Evolutionary conservation across 306 rosid genomes (phyloP), one percentile per base, ranked within the genome.

Genomic region (Astragalus glycyphyllos): DNA sequence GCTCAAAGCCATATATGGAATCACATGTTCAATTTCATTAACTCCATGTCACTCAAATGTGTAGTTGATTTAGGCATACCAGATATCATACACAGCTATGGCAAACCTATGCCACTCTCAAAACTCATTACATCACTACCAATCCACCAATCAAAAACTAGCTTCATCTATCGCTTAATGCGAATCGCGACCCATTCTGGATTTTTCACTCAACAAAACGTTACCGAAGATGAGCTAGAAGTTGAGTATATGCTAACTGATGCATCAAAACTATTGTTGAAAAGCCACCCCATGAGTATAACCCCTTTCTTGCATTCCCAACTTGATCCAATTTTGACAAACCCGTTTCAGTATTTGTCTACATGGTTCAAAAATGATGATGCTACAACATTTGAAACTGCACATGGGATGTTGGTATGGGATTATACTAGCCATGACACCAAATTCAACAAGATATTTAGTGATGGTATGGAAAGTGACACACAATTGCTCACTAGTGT

Each of bases 21-120:
- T 53, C 78, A 73, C 1, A 63, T 73, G 4, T 73, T 63, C 9
- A 73, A 38, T 7, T 73, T 63, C 65, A 51, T 73, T 31, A 63
- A 63, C 42, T 51, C 78, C 0, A 63, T 73, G 78, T 63, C 57
- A 15, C 72, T 73, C 15, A 73, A 73, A 73, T 73, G 78, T 26
- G 13, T 12, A 4, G 65, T 73, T 40, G 72, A 73, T 0, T 63
- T 73, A 42, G 72, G 65, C 7, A 73, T 73, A 73, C 40, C 72
- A 6, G 65, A 73, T 63, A 14, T 53, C 3, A 73, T 73, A 13
- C 65, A 73, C 62, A 73, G 63, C 7, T 42, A 73, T 63, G 78
- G 78, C 6, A 5, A 73, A 63, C 72, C 78, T 35, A 73, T 73
- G 72, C 46, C 78, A 26, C 72, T 63, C 6, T 26, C 78, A 26